These are phyloP conservation scores for Alternaria brassicicola DNA, from an alignment of 2,329 filamentous ascomycete genomes.

Conservation along the genomic window DNA sequence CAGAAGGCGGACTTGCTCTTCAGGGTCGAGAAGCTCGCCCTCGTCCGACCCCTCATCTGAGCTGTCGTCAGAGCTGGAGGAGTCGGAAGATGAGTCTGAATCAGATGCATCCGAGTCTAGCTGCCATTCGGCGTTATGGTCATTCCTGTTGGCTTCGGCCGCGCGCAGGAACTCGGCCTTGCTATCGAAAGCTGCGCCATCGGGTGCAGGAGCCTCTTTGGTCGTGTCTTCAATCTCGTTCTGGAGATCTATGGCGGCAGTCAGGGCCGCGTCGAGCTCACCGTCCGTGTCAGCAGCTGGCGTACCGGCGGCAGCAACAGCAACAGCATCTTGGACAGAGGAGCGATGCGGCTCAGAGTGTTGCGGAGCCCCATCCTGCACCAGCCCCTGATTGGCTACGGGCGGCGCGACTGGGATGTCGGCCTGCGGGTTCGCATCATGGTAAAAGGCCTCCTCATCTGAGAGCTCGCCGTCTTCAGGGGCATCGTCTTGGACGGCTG, in stretches of 20 bases:
- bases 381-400: conserved; percentile 31
- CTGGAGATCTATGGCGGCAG: conserved; percentile 20
- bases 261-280: conserved; percentile 24
- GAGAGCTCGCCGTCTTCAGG: conserved; percentile 45
- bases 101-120: conserved; percentile 66
- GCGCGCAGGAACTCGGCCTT: conserved; percentile 53
- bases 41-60: conserved; percentile 67
- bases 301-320: conserved; percentile 16
- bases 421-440: conserved; percentile 30
- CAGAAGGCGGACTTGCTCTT: conserved; percentile 81
- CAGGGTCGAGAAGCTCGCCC: conserved; percentile 71
- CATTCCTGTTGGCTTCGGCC: conserved; percentile 54
- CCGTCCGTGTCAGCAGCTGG: conserved; percentile 23
- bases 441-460: conserved; percentile 38
- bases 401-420: conserved; percentile 12
- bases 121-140: conserved; percentile 79
- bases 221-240: conserved; percentile 14
- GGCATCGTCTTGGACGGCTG: conserved; percentile 26
- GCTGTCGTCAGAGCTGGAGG: conserved; percentile 55
- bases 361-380: conserved; percentile 29
- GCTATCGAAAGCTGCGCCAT: conserved; percentile 24
- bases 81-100: conserved; percentile 56
- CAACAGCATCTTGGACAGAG: conserved; percentile 29
- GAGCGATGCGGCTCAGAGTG: conserved; percentile 32
- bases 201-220: neutral